Evolutionary conservation across 2,329 filamentous ascomycete genomes (phyloP), one percentile per base, ranked within the genome.

Genomic region (Scleromitrula shiraiana): DNA sequence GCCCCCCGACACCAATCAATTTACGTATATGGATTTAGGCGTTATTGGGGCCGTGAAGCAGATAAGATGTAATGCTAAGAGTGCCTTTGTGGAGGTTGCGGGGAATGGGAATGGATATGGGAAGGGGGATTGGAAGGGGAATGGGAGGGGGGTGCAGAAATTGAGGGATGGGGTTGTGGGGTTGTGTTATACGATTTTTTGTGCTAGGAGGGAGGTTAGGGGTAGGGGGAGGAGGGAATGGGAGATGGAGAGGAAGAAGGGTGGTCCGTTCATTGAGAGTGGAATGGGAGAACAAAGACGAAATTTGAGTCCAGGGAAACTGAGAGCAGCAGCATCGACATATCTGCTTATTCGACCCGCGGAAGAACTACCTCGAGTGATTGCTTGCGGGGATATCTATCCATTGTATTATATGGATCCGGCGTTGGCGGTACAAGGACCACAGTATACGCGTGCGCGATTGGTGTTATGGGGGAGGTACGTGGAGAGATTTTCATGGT

Each of bases 341-440:
- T n/a, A n/a, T n/a, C n/a, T n/a, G n/a, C n/a, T n/a, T 4, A 27
- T 45, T 26, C 10, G 42, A 29, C 30, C 30, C 3, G 42, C 32
- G 15, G 19, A 5, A 2, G 23, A 45, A 5, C 6, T 45, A 15
- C 42, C 42, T 26, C 30, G n/a, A 7, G 26, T 45, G 20, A 29
- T 45, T 26, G 33, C 42, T 15, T 37, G 33, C 22, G 33, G 42
- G 4, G 42, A 45, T 38, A 19, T 44, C 7, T 44, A 36, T 24
- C 41, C 41, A 19, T 23, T 44, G 7, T 29, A 36, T n/a, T n/a
- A 44, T 44, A 36, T 22, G 41, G 41, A 24, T 36, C 30, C n/a
- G n/a, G n/a, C n/a, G n/a, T n/a, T n/a, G n/a, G n/a, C n/a, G n/a
- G n/a, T n/a, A n/a, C n/a, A n/a, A n/a, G n/a, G n/a, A n/a, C n/a